A percentile compares a stretch with the other conserved stretches of the same genome.
Conservation (phyloP, 139 green algal species). For the Ettlia oleoabundans region DNA sequence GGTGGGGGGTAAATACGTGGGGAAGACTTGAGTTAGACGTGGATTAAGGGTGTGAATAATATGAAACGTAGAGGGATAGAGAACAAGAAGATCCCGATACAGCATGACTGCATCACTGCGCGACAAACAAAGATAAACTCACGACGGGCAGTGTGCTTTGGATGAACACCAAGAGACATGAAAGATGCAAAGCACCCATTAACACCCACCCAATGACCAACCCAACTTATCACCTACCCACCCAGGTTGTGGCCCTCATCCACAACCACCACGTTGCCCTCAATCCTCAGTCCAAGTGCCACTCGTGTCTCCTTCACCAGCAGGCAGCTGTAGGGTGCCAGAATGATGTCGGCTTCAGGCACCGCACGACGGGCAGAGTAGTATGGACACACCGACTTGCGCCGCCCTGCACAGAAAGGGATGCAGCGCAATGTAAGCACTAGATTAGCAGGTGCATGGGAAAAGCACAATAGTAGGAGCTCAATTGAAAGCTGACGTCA, state of each 20-base stretch:
- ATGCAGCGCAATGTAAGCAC: not conserved
- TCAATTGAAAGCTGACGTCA: no score
- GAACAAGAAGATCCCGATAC: no score
- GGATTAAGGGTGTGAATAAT: no score
- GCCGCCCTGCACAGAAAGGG: slow-evolving; percentile 26
- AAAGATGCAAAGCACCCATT: no score
- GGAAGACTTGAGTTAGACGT: no score
- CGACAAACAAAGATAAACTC: no score
- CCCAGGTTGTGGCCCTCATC: slow-evolving; percentile 98
- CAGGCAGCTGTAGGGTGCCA: slow-evolving; percentile 85
- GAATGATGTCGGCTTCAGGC: slow-evolving; percentile 84
- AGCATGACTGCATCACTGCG: no score
- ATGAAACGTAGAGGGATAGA: no score
- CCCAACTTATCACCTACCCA: not conserved
- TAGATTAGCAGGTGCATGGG: not conserved
- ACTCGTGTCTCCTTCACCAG: slow-evolving; percentile 55
- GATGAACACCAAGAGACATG: no score
- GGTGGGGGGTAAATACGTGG: no score
- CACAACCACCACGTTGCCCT: slow-evolving; percentile 85
- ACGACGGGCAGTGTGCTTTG: no score
- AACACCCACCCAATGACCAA: not conserved
- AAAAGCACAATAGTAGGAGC: no score
- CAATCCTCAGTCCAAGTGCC: slow-evolving; percentile 70
- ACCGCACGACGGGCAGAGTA: slow-evolving; percentile 81
- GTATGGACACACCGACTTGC: slow-evolving; percentile 84